These are phyloP conservation scores for Capsella rubella DNA, from an alignment of 441 rosid genomes.

Conservation along the genomic window DNA sequence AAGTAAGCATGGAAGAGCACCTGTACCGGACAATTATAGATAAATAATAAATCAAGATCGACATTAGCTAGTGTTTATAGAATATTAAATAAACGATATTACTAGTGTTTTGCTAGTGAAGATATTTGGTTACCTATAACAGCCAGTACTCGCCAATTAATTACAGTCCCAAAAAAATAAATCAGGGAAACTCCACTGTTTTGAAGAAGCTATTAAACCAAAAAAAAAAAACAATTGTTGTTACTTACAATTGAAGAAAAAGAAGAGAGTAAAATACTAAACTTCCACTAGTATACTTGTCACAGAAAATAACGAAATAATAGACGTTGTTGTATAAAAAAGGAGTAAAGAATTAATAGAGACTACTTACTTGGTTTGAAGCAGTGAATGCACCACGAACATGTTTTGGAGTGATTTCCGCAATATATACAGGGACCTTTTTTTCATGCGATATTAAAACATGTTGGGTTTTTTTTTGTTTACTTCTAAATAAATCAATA, in stretches of 20 bases:
- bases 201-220: slow-evolving; percentile 53
- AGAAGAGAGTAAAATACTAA: background rate
- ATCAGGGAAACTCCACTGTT: slow-evolving; percentile 51
- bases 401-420: slow-evolving; percentile 73
- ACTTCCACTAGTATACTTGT: background rate
- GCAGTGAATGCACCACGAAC: slow-evolving; percentile 64
- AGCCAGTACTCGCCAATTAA: slow-evolving; percentile 71
- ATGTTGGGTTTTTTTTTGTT: background rate
- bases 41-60: background rate
- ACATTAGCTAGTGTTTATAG: background rate
- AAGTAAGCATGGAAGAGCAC: slow-evolving; percentile 50
- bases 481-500: background rate
- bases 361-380: slow-evolving; percentile 45
- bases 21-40: slow-evolving; percentile 43
- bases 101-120: background rate
- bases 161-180: slow-evolving; percentile 56
- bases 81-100: no score
- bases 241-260: background rate
- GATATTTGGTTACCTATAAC: slow-evolving; percentile 47
- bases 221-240: background rate
- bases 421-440: slow-evolving; percentile 67
- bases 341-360: background rate
- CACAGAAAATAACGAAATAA: background rate
- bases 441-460: background rate
- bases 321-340: background rate